Evolutionary conservation across 345 rosid species (phyloP).

Genomic region (Eucalyptus sp.): DNA sequence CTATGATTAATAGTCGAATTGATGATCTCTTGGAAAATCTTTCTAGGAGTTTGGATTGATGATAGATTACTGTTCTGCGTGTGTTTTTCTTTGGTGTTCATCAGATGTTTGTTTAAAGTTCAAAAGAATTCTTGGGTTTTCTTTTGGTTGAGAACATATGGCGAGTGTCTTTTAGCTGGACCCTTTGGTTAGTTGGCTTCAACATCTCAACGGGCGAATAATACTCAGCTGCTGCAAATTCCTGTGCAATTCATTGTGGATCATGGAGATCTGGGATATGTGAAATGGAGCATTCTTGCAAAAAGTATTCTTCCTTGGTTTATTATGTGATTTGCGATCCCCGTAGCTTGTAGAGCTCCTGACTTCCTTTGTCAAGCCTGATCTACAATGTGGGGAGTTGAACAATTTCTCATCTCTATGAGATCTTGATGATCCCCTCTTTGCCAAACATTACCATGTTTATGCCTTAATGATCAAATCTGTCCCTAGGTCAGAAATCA

Average conservation of each 20-base stretch:
- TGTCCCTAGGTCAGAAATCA: background rate
- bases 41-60: background rate
- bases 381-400: background rate
- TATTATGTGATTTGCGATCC: background rate
- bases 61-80: background rate
- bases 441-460: background rate
- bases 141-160: background rate
- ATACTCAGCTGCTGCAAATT: background rate
- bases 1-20: background rate
- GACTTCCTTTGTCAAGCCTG: background rate
- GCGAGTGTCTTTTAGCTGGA: background rate
- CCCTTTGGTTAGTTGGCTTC: background rate
- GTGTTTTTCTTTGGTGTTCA: background rate
- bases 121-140: background rate
- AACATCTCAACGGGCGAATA: background rate
- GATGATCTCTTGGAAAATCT: background rate
- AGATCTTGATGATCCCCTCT: background rate
- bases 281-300: background rate
- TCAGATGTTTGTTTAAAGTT: background rate
- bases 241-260: background rate
- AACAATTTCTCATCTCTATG: background rate
- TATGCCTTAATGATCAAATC: background rate
- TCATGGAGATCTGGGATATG: background rate
- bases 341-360: background rate
- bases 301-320: background rate